Conservation (phyloP, 2,329 filamentous ascomycete species). For the Verticillium nubilum region DNA sequence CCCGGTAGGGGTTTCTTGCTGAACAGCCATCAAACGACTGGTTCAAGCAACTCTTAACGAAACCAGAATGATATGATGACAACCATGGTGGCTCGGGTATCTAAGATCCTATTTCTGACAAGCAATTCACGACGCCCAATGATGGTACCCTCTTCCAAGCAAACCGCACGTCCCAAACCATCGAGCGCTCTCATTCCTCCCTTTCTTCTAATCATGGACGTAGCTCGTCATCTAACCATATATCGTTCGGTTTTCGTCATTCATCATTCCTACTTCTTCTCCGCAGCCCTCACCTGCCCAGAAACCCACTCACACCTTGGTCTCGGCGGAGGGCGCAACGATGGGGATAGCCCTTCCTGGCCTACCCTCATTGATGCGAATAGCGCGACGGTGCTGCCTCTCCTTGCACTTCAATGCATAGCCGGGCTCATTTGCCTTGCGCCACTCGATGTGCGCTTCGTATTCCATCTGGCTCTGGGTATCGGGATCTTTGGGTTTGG, state of each 20-base stretch:
- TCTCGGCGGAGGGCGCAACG: neutral
- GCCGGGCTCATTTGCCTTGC: constrained; percentile 41
- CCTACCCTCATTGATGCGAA: neutral
- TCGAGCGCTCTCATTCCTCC: neutral
- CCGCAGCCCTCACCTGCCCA: neutral
- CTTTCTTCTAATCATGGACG: neutral
- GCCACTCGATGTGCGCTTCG: constrained; percentile 43
- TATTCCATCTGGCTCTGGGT: constrained; percentile 37
- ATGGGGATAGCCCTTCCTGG: neutral
- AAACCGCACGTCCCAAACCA: neutral
- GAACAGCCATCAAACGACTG: too few species aligned
- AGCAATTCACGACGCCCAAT: neutral
- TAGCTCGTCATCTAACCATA: neutral
- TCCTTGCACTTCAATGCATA: constrained; percentile 40
- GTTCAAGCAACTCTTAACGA: too few species aligned
- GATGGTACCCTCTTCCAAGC: neutral
- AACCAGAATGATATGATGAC: neutral
- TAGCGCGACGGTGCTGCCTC: constrained; percentile 30
- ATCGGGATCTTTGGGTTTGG: constrained; percentile 35
- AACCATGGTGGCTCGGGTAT: neutral
- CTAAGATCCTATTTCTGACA: neutral
- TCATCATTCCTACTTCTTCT: neutral
- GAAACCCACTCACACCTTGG: neutral
- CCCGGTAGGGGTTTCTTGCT: too few species aligned
- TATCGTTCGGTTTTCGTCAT: neutral